Percentiles rank a stretch among this genome's conserved stretches.
Conservation (phyloP, 2,329 filamentous ascomycete species). For the Penicillium sp. region DNA sequence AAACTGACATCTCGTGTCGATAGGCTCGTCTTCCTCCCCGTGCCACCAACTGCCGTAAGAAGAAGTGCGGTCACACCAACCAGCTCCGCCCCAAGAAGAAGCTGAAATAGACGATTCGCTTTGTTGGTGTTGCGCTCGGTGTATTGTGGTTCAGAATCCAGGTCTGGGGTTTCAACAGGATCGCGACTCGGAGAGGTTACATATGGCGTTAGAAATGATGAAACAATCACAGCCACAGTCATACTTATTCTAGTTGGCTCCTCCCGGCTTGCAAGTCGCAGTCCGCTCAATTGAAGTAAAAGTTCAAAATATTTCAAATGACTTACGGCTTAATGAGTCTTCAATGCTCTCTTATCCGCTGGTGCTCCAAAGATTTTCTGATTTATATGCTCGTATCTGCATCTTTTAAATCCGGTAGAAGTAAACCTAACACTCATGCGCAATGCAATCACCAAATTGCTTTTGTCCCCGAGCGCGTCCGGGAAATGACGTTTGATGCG, state of each 20-base stretch:
- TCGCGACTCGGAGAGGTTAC: conserved; percentile 32
- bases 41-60: conserved; percentile 99
- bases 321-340: conserved; percentile 5
- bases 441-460: too few species aligned
- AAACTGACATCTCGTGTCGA: conserved; percentile 4
- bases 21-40: conserved; percentile 82
- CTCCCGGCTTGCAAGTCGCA: conserved; percentile 31
- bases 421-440: too few species aligned
- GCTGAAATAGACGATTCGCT: conserved; percentile 66
- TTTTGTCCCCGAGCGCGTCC: too few species aligned
- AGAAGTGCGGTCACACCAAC: conserved; percentile 99
- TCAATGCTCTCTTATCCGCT: neutral
- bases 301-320: conserved; percentile 23
- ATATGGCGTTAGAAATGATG: conserved; percentile 37
- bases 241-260: conserved; percentile 32
- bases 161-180: conserved; percentile 27
- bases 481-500: too few species aligned
- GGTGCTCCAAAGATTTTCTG: conserved; percentile 2
- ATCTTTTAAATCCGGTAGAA: too few species aligned
- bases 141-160: conserved; percentile 28
- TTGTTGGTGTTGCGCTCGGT: conserved; percentile 43
- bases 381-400: too few species aligned
- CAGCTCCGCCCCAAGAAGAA: conserved; percentile 99
- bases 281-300: conserved; percentile 34
- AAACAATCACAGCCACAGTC: conserved; percentile 34